Percentiles rank a stretch among this genome's conserved stretches.
These are phyloP conservation scores for Neofusicoccum cordaticola DNA, from an alignment of 2,329 filamentous ascomycete genomes.

Conservation along the genomic window DNA sequence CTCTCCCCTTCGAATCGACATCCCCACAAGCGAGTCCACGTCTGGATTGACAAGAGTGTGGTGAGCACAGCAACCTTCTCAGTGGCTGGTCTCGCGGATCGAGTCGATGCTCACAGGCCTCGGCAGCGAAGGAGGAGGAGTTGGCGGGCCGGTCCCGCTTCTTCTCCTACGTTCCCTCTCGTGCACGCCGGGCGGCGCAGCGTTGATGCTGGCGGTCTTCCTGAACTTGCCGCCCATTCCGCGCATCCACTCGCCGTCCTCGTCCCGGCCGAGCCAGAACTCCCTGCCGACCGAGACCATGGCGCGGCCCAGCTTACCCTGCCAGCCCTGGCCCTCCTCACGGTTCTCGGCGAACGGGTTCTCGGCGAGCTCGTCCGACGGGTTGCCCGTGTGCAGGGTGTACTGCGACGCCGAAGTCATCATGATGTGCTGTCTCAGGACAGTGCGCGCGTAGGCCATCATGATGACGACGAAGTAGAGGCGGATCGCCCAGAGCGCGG, in stretches of 20 bases:
- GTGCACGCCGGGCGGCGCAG: conserved; percentile 41
- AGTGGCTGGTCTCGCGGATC: neutral
- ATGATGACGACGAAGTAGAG: conserved; percentile 83
- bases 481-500: conserved; percentile 69
- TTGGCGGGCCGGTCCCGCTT: conserved; percentile 58
- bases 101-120: conserved; percentile 7
- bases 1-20: neutral
- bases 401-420: conserved; percentile 26
- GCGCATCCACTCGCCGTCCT: conserved; percentile 65
- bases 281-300: conserved; percentile 71
- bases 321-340: conserved; percentile 76
- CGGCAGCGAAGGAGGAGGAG: conserved; percentile 26
- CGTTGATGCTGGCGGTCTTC: conserved; percentile 38
- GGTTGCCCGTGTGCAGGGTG: conserved; percentile 17
- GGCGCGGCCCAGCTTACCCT: conserved; percentile 71
- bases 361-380: conserved; percentile 47
- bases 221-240: conserved; percentile 62
- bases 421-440: conserved; percentile 67
- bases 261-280: conserved; percentile 77
- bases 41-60: neutral
- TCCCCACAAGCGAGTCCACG: neutral
- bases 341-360: conserved; percentile 69
- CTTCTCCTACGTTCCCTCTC: conserved; percentile 61
- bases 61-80: neutral
- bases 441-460: conserved; percentile 76